Conservation (phyloP, 2,329 filamentous ascomycete species). For the Cladosporium sp. region DNA sequence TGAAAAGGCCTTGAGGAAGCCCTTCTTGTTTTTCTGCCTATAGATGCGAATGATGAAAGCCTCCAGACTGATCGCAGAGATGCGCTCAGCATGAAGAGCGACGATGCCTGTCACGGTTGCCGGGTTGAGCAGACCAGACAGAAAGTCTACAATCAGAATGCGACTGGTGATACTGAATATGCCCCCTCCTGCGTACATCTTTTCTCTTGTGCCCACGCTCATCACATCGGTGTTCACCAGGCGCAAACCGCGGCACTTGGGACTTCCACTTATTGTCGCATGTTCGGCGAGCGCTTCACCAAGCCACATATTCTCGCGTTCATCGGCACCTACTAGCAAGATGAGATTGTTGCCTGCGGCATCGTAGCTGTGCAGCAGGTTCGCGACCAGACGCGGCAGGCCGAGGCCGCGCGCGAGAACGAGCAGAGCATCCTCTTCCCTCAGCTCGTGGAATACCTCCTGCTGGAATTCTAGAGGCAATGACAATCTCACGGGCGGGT, state of each 20-base stretch:
- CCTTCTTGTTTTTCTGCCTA: constrained; percentile 86
- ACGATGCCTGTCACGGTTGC: constrained; percentile 83
- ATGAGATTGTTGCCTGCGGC: constrained; percentile 91
- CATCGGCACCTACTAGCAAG: constrained; percentile 81
- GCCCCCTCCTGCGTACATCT: constrained; percentile 83
- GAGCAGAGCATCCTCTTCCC: constrained; percentile 87
- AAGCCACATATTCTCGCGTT: constrained; percentile 94
- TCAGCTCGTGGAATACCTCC: constrained; percentile 85
- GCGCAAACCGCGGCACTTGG: constrained; percentile 77
- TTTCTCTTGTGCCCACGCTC: constrained; percentile 80
- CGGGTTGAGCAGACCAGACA: constrained; percentile 77
- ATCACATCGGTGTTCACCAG: constrained; percentile 94
- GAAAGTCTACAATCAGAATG: constrained; percentile 87
- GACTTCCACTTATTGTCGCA: constrained; percentile 79
- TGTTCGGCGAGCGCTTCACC: constrained; percentile 94
- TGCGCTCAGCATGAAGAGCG: constrained; percentile 80
- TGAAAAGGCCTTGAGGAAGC: constrained; percentile 94
- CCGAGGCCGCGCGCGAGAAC: constrained; percentile 88
- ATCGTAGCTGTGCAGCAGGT: constrained; percentile 94
- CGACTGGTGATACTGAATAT: constrained; percentile 95
- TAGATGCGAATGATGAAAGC: constrained; percentile 94
- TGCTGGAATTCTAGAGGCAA: constrained; percentile 88
- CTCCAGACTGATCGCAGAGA: constrained; percentile 82
- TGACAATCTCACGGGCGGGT: constrained; percentile 69
- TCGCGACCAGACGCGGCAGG: constrained; percentile 87